These are phyloP conservation scores for Vitis vinifera DNA, from an alignment of 164 flowering plant genomes.

Conservation along the genomic window ASM3070453v1 NC_081818.1:26921501-26922000, in stretches of 20 bases:
- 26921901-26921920: constrained; percentile 29
- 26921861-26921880: constrained; percentile 39
- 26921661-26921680: constrained; percentile 26
- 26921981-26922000: constrained; percentile 35
- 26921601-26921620: not conserved
- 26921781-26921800: constrained; percentile 41
- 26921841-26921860: constrained; percentile 30
- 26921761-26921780: constrained; percentile 27
- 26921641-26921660: constrained; percentile 28
- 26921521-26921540: too few relatives aligned
- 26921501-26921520: too few relatives aligned
- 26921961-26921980: constrained; percentile 31
- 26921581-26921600: not conserved
- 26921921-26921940: constrained; percentile 32
- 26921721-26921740: constrained; percentile 55
- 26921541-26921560: too few relatives aligned
- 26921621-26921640: not conserved
- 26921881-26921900: constrained; percentile 17
- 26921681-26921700: constrained; percentile 39
- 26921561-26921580: too few relatives aligned
- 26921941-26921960: constrained; percentile 25
- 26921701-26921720: constrained; percentile 41
- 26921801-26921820: constrained; percentile 34
- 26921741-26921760: constrained; percentile 26
- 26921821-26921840: constrained; percentile 38